Percentiles rank a stretch among this genome's conserved stretches.
Evolutionary conservation across 495 filamentous ascomycete species (phyloP).

Genomic region (Neurospora sp.): DNA sequence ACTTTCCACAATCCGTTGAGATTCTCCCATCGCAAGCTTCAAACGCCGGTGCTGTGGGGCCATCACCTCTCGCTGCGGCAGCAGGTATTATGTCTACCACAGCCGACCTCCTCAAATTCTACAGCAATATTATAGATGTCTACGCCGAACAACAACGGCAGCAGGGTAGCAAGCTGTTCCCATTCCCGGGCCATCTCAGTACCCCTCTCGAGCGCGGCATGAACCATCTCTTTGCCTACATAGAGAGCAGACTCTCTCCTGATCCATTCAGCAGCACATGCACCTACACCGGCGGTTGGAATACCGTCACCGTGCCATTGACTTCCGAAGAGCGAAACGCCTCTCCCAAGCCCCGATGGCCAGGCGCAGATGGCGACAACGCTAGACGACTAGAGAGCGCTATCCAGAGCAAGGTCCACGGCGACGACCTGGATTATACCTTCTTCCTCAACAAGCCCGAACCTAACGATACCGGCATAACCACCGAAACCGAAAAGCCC

Average conservation of each 20-base stretch:
- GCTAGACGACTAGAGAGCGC: neutral
- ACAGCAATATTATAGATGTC: slow-evolving; percentile 1
- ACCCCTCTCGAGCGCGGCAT: slow-evolving; percentile 7
- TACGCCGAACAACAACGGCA: neutral
- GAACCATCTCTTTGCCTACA: neutral
- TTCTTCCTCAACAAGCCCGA: neutral
- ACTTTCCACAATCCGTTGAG: neutral
- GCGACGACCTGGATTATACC: neutral
- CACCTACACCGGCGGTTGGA: slow-evolving; percentile 9
- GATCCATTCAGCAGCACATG: neutral
- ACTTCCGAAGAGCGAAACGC: neutral
- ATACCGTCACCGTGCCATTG: slow-evolving; percentile 2
- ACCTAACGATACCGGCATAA: neutral
- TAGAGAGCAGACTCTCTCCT: neutral
- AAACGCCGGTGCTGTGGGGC: neutral
- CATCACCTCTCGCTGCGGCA: slow-evolving; percentile 2
- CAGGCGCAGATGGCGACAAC: slow-evolving; percentile 14
- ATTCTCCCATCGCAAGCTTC: slow-evolving; percentile 4
- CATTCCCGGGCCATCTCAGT: neutral
- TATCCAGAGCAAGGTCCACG: neutral
- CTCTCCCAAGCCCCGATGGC: slow-evolving; percentile 2
- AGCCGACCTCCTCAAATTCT: slow-evolving; percentile 8
- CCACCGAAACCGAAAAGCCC: neutral
- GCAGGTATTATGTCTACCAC: slow-evolving; percentile 12
- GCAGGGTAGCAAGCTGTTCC: too few relatives aligned